Evolutionary conservation across 1,139 yeast species (phyloP).

Genomic region (Taiozyma onychis): DNA sequence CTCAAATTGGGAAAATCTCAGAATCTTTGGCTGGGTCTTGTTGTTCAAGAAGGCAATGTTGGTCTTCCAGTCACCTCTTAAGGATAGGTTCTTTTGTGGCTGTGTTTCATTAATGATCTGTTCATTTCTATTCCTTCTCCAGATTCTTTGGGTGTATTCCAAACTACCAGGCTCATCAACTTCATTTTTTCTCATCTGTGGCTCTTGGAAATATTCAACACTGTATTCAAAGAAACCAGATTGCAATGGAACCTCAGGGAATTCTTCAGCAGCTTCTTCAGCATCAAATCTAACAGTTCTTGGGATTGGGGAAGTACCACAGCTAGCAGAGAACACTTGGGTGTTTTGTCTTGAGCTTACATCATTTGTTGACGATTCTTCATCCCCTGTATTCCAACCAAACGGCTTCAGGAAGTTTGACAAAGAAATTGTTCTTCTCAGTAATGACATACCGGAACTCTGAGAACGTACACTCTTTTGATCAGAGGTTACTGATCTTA

Average conservation of each 20-base stretch:
- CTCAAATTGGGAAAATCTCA: conserved; percentile 88
- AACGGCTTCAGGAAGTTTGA: conserved; percentile 18
- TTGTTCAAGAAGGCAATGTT: conserved; percentile 60
- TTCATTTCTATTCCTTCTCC: conserved; percentile 92
- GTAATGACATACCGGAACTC: conserved; percentile 10
- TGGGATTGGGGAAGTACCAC: conserved; percentile 47
- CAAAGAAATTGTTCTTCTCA: conserved; percentile 21
- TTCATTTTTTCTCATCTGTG: conserved; percentile 86
- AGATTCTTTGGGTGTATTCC: conserved; percentile 73
- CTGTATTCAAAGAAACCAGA: conserved; percentile 85
- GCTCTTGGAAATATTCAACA: conserved; percentile 93
- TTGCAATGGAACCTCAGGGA: conserved; percentile 52
- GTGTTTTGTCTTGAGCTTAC: conserved; percentile 5
- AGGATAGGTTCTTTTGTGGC: conserved; percentile 77
- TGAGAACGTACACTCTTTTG: conserved; percentile 1
- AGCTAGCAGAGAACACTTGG: conserved; percentile 25
- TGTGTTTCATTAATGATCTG: conserved; percentile 83
- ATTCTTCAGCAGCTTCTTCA: conserved; percentile 22
- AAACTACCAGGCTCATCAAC: conserved; percentile 91
- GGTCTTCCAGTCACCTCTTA: conserved; percentile 82
- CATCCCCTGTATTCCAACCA: conserved; percentile 17
- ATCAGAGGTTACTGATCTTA: conserved; percentile 9
- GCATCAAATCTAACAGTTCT: conserved; percentile 35
- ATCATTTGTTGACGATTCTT: conserved; percentile 2
- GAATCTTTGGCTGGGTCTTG: conserved; percentile 69